These are phyloP conservation scores for Rhizophagus prolifer DNA, from an alignment of 192 early-diverging fungal genomes.

Conservation along the genomic window DNA sequence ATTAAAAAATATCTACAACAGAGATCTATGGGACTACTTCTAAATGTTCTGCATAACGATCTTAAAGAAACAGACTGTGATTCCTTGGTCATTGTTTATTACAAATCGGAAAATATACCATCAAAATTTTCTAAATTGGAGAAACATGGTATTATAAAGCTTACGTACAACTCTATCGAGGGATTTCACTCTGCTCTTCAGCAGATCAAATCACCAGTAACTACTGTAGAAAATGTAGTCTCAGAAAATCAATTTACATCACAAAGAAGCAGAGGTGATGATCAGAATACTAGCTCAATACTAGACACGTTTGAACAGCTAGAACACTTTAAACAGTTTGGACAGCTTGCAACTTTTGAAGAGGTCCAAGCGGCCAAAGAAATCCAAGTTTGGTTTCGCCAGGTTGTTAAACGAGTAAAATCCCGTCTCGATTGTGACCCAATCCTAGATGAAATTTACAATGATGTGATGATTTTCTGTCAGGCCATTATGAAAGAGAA, in stretches of 20 bases:
- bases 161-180: not conserved
- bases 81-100: not conserved
- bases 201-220: not conserved
- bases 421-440: not conserved
- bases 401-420: not conserved
- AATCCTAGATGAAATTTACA: not conserved
- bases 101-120: not conserved
- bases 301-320: no score
- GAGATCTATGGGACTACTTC: not conserved
- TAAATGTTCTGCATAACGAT: not conserved
- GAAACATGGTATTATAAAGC: not conserved
- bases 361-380: not conserved
- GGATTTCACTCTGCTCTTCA: not conserved
- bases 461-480: not conserved
- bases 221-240: not conserved
- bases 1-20: not conserved
- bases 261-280: not conserved
- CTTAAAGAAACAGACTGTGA: not conserved
- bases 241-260: not conserved
- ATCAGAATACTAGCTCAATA: not conserved
- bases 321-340: no score
- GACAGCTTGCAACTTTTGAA: not conserved
- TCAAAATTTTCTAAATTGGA: not conserved
- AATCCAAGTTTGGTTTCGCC: conserved; percentile 10
- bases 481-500: not conserved